Percentiles rank a stretch among this genome's conserved stretches.
These are phyloP conservation scores for Aphanomyces cochlioides DNA, from an alignment of 352 stramenopile genomes.

Conservation along the genomic window DNA sequence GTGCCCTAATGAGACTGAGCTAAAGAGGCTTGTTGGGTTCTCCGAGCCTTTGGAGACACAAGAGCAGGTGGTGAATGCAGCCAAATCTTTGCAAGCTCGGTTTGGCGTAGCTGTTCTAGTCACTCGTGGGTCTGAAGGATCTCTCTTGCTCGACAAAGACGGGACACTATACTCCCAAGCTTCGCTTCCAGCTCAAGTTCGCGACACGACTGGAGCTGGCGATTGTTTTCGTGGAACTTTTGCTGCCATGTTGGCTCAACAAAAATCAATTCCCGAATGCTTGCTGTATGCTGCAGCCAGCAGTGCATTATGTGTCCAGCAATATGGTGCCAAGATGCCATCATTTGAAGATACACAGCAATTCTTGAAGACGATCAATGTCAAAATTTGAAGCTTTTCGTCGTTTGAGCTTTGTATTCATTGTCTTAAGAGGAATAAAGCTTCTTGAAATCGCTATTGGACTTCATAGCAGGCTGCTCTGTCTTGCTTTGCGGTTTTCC, in stretches of 20 bases:
- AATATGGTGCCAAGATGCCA: slow-evolving; percentile 41
- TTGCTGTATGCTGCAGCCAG: slow-evolving; percentile 55
- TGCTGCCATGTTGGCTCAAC: slow-evolving; percentile 53
- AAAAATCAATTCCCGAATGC: slow-evolving; percentile 44
- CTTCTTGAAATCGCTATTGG: slow-evolving; percentile 25
- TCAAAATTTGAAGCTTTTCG: neutral
- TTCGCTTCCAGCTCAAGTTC: slow-evolving; percentile 54
- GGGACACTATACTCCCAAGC: slow-evolving; percentile 44
- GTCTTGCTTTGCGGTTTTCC: neutral
- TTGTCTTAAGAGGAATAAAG: slow-evolving; percentile 8
- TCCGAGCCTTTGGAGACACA: slow-evolving; percentile 37
- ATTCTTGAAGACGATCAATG: neutral
- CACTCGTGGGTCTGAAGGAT: slow-evolving; percentile 61
- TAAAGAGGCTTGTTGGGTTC: slow-evolving; percentile 45
- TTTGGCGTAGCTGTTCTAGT: slow-evolving; percentile 59
- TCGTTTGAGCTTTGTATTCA: neutral
- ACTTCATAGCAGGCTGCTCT: slow-evolving; percentile 8
- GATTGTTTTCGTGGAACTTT: slow-evolving; percentile 76
- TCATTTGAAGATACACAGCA: neutral
- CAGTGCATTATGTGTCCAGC: slow-evolving; percentile 63
- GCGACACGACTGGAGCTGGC: slow-evolving; percentile 75
- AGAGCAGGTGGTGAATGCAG: slow-evolving; percentile 52
- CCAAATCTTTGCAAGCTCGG: slow-evolving; percentile 46
- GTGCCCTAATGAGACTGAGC: slow-evolving; percentile 77
- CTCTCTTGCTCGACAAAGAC: slow-evolving; percentile 52